Conservation (phyloP, 1,284 basidiomycete genomes). For the Ceratobasidium sp. region DNA sequence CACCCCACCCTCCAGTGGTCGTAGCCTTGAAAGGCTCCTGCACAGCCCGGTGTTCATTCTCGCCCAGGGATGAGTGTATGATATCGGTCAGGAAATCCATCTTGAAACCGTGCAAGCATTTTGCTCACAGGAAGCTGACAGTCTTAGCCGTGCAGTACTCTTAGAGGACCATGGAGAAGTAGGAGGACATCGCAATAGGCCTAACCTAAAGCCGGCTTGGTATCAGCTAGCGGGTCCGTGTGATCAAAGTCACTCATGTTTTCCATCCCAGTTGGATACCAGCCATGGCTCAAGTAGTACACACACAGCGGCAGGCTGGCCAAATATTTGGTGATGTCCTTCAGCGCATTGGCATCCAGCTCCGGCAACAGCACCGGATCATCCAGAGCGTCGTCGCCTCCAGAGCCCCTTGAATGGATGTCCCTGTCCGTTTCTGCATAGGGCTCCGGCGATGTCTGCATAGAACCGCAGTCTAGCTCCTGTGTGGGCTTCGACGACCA, state of each 20-base stretch:
- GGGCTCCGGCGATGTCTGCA: background rate
- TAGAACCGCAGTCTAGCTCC: background rate
- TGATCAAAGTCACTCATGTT: background rate
- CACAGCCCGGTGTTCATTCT: slow-evolving; percentile 21
- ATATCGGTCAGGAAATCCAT: background rate
- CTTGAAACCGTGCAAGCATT: background rate
- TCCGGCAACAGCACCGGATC: background rate
- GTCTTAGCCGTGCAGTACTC: background rate
- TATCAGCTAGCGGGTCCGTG: background rate
- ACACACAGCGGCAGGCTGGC: background rate
- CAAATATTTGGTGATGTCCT: background rate
- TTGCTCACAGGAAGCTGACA: background rate
- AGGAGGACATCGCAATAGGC: slow-evolving; percentile 9
- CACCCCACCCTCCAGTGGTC: background rate
- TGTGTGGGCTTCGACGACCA: background rate
- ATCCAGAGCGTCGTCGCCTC: background rate
- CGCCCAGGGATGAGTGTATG: background rate
- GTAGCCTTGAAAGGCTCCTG: slow-evolving; percentile 31
- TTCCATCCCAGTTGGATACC: slow-evolving; percentile 35
- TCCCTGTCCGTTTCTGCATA: slow-evolving; percentile 1
- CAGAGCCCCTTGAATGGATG: background rate
- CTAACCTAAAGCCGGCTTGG: background rate
- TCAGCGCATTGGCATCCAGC: background rate
- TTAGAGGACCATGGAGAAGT: background rate
- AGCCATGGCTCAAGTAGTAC: slow-evolving; percentile 18